phyloP scores from a whole-genome alignment of 805 yeast genomes.

The Metschnikowia chrysomelidarum region DNA sequence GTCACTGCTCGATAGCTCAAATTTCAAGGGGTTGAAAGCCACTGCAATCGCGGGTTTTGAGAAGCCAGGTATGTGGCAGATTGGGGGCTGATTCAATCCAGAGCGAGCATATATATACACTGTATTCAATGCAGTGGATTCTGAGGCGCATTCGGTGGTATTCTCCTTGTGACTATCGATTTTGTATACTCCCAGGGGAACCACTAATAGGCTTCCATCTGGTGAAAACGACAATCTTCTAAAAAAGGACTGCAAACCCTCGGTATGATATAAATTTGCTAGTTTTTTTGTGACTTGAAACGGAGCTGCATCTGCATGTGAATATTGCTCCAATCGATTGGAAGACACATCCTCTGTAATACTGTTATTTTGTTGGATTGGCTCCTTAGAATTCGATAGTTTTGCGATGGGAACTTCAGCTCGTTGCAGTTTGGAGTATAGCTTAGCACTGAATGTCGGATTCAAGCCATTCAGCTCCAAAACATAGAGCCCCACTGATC shows the following conservation, averaged over 20 bases:
- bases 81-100: constrained; percentile 67
- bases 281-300: neutral
- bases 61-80: constrained; percentile 75
- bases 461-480: constrained; percentile 1
- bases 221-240: constrained; percentile 84
- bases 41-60: constrained; percentile 83
- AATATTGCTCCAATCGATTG: too few species aligned
- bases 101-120: constrained; percentile 77
- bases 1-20: constrained; percentile 20
- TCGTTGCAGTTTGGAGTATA: constrained; percentile 46
- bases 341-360: too few species aligned
- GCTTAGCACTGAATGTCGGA: constrained; percentile 32
- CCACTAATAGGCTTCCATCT: constrained; percentile 77
- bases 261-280: constrained; percentile 67
- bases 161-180: constrained; percentile 10
- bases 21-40: constrained; percentile 69
- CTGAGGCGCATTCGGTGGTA: constrained; percentile 8
- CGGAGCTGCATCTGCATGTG: constrained; percentile 26
- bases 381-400: neutral
- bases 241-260: constrained; percentile 86
- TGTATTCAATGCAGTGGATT: constrained; percentile 47
- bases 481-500: constrained; percentile 60
- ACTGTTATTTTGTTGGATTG: too few species aligned
- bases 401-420: constrained; percentile 49
- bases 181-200: constrained; percentile 68